These are phyloP conservation scores for Rubia yunnanensis DNA, from an alignment of 257 asterid genomes.

Conservation along the genomic window DNA sequence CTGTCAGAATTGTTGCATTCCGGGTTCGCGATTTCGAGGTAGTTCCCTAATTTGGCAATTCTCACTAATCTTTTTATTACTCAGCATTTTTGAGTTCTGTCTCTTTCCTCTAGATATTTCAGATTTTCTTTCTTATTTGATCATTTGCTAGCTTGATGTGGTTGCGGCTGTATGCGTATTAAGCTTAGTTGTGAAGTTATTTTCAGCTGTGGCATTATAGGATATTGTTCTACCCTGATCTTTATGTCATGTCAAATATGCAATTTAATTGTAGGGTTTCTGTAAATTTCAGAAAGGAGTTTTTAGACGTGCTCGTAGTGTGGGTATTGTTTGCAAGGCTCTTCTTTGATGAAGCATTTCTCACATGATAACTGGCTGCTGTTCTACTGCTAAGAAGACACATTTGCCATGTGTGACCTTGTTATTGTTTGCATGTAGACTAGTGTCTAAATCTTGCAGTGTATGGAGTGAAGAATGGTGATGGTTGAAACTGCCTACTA, in stretches of 20 bases:
- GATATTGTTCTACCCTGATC: conserved; percentile 3
- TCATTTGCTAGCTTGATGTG: neutral
- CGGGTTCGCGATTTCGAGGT: conserved; percentile 18
- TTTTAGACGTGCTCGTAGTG: neutral
- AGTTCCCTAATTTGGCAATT: conserved; percentile 7
- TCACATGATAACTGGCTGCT: too few relatives aligned
- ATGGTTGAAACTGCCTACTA: too few relatives aligned
- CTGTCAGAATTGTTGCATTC: conserved; percentile 9
- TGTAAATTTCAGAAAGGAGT: neutral
- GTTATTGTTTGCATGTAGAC: too few relatives aligned
- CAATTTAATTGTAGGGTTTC: neutral
- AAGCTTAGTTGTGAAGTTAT: neutral
- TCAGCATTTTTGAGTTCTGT: neutral
- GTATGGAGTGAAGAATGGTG: too few relatives aligned
- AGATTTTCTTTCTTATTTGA: neutral
- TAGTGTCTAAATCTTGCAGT: too few relatives aligned
- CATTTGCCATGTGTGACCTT: too few relatives aligned
- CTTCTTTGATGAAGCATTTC: too few relatives aligned
- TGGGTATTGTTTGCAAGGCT: too few relatives aligned
- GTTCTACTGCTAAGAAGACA: too few relatives aligned
- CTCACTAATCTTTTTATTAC: neutral
- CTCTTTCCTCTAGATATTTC: neutral
- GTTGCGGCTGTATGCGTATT: neutral
- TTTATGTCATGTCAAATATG: neutral
- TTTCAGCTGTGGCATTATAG: conserved; percentile 2